phyloP scores from a whole-genome alignment of 192 early-diverging fungal genomes.

The Backusella luteola region DNA sequence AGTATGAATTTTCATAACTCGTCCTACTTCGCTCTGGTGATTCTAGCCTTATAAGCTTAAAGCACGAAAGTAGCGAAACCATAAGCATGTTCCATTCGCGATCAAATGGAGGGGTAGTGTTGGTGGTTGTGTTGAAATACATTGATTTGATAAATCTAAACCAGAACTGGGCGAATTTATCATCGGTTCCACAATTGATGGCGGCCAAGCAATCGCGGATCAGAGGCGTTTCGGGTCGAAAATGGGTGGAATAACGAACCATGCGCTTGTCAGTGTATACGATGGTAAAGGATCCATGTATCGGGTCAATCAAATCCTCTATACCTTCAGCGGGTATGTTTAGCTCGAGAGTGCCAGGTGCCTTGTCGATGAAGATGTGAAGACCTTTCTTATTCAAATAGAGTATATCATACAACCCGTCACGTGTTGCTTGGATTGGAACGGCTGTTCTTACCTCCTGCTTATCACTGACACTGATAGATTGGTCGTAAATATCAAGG shows the following conservation, averaged over 20 bases:
- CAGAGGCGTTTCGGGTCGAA: background rate
- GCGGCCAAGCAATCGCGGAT: slow-evolving; percentile 12
- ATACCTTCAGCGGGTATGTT: background rate
- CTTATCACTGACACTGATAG: background rate
- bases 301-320: background rate
- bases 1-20: background rate
- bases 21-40: background rate
- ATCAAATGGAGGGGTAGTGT: background rate
- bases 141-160: background rate
- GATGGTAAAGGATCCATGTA: slow-evolving; percentile 1
- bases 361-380: background rate
- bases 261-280: background rate
- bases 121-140: background rate
- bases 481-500: background rate
- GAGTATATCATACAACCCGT: background rate
- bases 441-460: background rate
- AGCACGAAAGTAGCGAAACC: background rate
- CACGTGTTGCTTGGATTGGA: slow-evolving; percentile 9
- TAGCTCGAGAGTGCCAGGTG: background rate
- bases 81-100: slow-evolving; percentile 14
- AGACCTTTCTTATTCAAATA: background rate
- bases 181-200: slow-evolving; percentile 8
- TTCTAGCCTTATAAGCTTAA: background rate
- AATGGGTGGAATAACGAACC: background rate
- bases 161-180: background rate